Evolutionary conservation across 192 early-diverging fungal genomes (phyloP).

Genomic region (Tieghemiomyces parasiticus): DNA sequence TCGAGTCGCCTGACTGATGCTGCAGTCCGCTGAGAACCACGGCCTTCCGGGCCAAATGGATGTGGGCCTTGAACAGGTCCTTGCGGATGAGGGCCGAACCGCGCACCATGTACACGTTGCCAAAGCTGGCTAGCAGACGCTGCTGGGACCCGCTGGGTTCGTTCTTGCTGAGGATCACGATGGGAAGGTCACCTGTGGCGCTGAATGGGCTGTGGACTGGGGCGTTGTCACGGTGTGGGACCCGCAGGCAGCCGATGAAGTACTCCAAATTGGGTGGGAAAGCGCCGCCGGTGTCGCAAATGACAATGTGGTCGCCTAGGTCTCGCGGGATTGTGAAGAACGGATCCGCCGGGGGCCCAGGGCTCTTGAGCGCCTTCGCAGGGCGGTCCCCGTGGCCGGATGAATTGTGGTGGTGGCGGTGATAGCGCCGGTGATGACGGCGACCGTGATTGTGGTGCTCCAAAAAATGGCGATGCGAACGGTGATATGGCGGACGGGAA

Average conservation of each 20-base stretch:
- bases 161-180: conserved; percentile 40
- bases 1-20: conserved; percentile 20
- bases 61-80: conserved; percentile 39
- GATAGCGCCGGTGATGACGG: background rate
- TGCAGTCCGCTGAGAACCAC: conserved; percentile 41
- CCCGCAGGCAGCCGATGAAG: conserved; percentile 47
- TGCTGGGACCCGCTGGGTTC: conserved; percentile 25
- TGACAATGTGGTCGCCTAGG: conserved; percentile 39
- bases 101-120: conserved; percentile 32
- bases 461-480: background rate
- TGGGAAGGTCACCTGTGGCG: conserved; percentile 16
- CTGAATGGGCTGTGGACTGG: conserved; percentile 16
- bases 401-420: background rate
- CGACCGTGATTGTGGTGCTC: background rate
- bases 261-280: conserved; percentile 53
- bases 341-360: background rate
- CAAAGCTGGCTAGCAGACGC: conserved; percentile 29
- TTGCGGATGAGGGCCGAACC: conserved; percentile 40
- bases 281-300: conserved; percentile 36
- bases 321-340: conserved; percentile 14
- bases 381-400: background rate
- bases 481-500: background rate
- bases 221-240: conserved; percentile 26
- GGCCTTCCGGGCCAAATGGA: conserved; percentile 33
- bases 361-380: background rate